phyloP scores from a whole-genome alignment of 148 eudicot genomes.

The Nepenthes mirabilis region DNA sequence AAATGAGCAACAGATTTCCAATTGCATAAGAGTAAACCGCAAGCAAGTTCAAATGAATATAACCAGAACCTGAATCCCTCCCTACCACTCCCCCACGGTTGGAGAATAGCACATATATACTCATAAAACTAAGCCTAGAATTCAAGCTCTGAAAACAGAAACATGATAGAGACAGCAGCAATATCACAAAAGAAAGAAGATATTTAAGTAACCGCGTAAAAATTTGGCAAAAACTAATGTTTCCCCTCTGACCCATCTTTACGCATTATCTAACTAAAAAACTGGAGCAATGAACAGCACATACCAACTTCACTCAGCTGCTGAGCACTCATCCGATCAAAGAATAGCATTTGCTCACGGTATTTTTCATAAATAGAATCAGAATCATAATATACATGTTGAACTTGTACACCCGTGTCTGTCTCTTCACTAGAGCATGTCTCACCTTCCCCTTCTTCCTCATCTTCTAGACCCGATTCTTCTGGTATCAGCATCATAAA shows the following conservation, averaged over 20 bases:
- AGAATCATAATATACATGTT: slow-evolving; percentile 71
- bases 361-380: slow-evolving; percentile 72
- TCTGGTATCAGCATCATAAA: slow-evolving; percentile 96
- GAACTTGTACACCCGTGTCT: slow-evolving; percentile 55
- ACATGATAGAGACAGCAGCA: not conserved
- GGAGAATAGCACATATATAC: no score
- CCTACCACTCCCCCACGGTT: no score
- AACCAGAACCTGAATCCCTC: no score
- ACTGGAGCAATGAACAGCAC: slow-evolving; percentile 9
- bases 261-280: not conserved
- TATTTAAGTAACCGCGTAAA: no score
- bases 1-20: no score
- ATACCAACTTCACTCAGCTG: slow-evolving; percentile 71
- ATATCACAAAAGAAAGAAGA: no score
- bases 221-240: no score
- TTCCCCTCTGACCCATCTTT: not conserved
- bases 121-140: no score
- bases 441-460: slow-evolving; percentile 60
- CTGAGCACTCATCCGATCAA: slow-evolving; percentile 75
- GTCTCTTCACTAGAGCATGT: slow-evolving; percentile 71
- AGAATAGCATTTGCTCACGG: slow-evolving; percentile 73
- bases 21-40: no score
- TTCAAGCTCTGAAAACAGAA: no score
- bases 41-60: no score
- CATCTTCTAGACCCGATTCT: slow-evolving; percentile 53